These are phyloP conservation scores for Rhododendron griersonianum DNA, from an alignment of 148 eudicot species.

Conservation along the genomic window DNA sequence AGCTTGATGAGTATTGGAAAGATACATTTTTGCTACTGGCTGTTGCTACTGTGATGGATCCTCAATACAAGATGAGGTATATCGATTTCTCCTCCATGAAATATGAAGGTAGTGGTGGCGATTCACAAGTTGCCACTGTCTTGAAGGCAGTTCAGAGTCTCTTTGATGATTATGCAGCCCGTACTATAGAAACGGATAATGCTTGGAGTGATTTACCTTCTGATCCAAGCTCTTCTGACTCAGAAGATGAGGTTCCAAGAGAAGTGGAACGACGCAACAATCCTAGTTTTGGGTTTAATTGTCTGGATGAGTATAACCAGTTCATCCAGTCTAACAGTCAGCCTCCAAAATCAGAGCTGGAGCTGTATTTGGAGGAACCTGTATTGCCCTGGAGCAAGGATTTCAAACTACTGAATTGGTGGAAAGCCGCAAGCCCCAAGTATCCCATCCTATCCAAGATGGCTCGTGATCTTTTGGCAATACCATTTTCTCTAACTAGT, in stretches of 20 bases:
- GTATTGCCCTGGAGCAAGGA: slow-evolving; percentile 19
- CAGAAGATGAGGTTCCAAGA: slow-evolving; percentile 9
- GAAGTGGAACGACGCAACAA: neutral
- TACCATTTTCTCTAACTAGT: slow-evolving; percentile 28
- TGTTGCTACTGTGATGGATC: slow-evolving; percentile 3
- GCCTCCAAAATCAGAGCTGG: slow-evolving; percentile 21
- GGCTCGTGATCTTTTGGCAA: slow-evolving; percentile 35
- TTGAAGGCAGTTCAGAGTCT: slow-evolving; percentile 13
- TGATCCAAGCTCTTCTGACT: neutral
- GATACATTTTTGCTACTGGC: neutral
- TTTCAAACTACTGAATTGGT: slow-evolving; percentile 27
- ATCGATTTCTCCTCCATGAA: slow-evolving; percentile 5
- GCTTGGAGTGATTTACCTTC: slow-evolving; percentile 10
- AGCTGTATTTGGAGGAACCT: slow-evolving; percentile 30
- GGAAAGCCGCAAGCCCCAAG: slow-evolving; percentile 26
- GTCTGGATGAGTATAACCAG: slow-evolving; percentile 8
- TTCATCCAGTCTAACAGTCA: slow-evolving; percentile 10
- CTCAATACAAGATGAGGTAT: neutral
- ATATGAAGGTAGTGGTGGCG: neutral
- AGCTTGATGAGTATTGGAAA: slow-evolving; percentile 5
- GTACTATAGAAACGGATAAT: slow-evolving; percentile 7
- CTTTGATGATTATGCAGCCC: slow-evolving; percentile 18
- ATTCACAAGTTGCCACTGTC: neutral
- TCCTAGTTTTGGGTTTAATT: slow-evolving; percentile 7
- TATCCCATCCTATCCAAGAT: slow-evolving; percentile 30